Evolutionary conservation across 495 filamentous ascomycete genomes (phyloP), one percentile per base, ranked within the genome.

Genomic region (Xylaria bambusicola): DNA sequence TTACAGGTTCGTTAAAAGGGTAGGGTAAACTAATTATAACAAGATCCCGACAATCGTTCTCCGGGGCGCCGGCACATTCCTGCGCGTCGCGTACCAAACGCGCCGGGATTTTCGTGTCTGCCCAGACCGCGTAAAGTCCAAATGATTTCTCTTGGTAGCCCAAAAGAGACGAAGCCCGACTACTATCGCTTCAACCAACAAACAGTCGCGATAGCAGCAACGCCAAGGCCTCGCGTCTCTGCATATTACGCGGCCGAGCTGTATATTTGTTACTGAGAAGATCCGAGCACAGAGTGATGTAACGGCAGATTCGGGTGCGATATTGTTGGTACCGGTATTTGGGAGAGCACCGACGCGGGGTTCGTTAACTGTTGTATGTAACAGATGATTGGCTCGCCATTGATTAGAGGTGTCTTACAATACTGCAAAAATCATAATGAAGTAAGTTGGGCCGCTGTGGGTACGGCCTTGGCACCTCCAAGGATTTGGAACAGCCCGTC

Each of bases 81-180:
- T 33, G 18, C 52, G 52, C 52, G 52, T 54, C 52, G 52, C 52
- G 52, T 54, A 21, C 20, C 38, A 36, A 31, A 54, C 52, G 52
- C 52, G 52, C 24, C 52, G 52, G 52, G 35, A 33, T 54, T 54
- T 44, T 54, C 52, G 52, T 54, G 52, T 54, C 52, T 42, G 2
- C n/a, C 35, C 52, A 38, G 52, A 17, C 24, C 52, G 18, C 15
- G 21, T 9, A 17, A 21, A 15, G 23, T 9, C 2, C 17, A 12
- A n/a, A n/a, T n/a, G n/a, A n/a, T n/a, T n/a, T 23, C 38, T 33
- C 20, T 21, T 26, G 52, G 52, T 15, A n/a, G 52, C 26, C 40
- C 21, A 54, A 17, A 20, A 54, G 38, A 44, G 52, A 27, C 12
- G 38, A 44, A 44, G 15, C 36, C 36, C 36, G 17, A 44, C 17